A percentile compares a stretch with the other conserved stretches of the same genome.
These are phyloP conservation scores for Aspergillus wentii DNA, from an alignment of 495 filamentous ascomycete species.

Conservation along the genomic window DNA sequence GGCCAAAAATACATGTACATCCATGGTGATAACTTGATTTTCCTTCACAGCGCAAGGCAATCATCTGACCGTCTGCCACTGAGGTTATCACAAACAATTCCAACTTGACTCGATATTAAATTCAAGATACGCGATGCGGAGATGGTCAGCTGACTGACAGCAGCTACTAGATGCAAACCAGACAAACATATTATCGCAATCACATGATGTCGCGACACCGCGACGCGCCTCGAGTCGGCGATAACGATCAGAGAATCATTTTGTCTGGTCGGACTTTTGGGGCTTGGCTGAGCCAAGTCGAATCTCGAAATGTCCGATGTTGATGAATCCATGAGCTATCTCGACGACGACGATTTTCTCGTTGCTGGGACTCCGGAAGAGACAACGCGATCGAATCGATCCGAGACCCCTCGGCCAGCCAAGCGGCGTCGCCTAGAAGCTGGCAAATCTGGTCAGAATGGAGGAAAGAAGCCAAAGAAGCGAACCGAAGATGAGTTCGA, in stretches of 20 bases:
- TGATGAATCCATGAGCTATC: slow-evolving; percentile 10
- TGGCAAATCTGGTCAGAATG: neutral
- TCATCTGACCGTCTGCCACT: too few species aligned
- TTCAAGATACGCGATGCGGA: too few species aligned
- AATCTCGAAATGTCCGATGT: slow-evolving; percentile 18
- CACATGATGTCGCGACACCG: slow-evolving; percentile 12
- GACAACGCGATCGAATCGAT: neutral
- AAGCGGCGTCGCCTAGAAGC: slow-evolving; percentile 34
- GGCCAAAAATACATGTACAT: too few species aligned
- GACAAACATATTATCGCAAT: slow-evolving; percentile 11
- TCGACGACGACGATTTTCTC: slow-evolving; percentile 25
- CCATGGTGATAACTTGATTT: too few species aligned
- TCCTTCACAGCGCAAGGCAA: too few species aligned
- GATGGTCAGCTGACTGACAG: too few species aligned
- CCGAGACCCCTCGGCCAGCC: slow-evolving; percentile 19
- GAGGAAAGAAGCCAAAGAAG: slow-evolving; percentile 1
- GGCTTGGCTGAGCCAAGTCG: neutral
- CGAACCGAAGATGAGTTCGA: slow-evolving; percentile 4
- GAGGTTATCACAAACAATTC: too few species aligned
- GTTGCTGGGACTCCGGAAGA: slow-evolving; percentile 16
- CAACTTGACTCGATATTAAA: too few species aligned
- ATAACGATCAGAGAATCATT: neutral
- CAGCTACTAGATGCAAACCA: too few species aligned
- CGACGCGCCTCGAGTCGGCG: slow-evolving; percentile 11
- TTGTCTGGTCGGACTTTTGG: too few species aligned